Evolutionary conservation across 2,329 filamentous ascomycete genomes (phyloP), one percentile per base, ranked within the genome.

Genomic region (Trichoderma pleuroti): DNA sequence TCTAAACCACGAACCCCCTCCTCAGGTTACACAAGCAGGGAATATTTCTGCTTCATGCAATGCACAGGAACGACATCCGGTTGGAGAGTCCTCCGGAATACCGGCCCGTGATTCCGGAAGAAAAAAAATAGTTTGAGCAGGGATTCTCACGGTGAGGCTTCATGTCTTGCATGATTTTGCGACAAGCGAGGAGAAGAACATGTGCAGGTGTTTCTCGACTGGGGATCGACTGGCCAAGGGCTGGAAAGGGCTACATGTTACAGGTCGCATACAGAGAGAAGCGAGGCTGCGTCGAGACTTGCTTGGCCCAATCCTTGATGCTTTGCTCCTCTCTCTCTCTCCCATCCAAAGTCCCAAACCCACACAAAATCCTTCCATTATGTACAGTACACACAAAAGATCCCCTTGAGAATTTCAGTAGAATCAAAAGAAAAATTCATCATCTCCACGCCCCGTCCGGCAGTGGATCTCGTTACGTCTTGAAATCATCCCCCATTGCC

Each of bases 21-120:
- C 52, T 68, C 28, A 26, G 3, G 66, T 68, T 28, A 52, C 66
- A 52, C 39, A 34, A 24, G 24, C 42, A 54, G 30, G 42, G 39
- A 32, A 26, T 3, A 14, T 42, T 42, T 42, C 39, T 30, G 28
- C n/a, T 49, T 68, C 65, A 60, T 68, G 66, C 66, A 68, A 68
- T 68, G 66, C 66, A 68, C 66, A 68, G 66, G 66, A 68, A 68
- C 56, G 42, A 60, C 18, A 61, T 68, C 66, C 66, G 66, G 39
- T 61, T 68, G 66, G 66, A 68, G 66, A 68, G 56, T 34, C 21
- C n/a, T 61, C n/a, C 56, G 66, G 66, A 68, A 68, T 18, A 11
- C 24, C 66, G 56, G 66, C 21, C 66, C 66, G 56, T 6, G 21
- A 42, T 60, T 57, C 56, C 52, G 56, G 56, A 42, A 28, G 60